A percentile compares a stretch with the other conserved stretches of the same genome.
Conservation (phyloP, 345 rosid species). For the Physaria fendleri region DNA sequence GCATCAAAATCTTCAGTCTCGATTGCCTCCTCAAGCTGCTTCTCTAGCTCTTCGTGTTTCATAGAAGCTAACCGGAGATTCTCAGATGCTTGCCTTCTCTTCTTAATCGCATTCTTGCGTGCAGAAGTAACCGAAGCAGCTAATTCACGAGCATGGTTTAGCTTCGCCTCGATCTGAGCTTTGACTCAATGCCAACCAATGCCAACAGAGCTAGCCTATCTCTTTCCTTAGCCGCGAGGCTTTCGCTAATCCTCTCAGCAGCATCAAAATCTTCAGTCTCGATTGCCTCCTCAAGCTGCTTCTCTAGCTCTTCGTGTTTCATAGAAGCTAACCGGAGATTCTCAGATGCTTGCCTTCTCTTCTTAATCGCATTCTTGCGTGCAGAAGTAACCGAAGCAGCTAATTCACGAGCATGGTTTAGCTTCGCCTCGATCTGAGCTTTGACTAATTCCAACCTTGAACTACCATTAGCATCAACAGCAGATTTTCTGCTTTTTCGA, state of each 20-base stretch:
- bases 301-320: constrained; percentile 48
- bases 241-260: constrained; percentile 71
- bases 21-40: constrained; percentile 67
- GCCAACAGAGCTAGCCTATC: constrained; percentile 40
- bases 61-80: constrained; percentile 47
- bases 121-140: constrained; percentile 49
- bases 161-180: too few relatives aligned
- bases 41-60: constrained; percentile 48
- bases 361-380: constrained; percentile 54
- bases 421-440: too few relatives aligned
- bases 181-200: too few relatives aligned
- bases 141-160: constrained; percentile 43
- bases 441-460: too few relatives aligned
- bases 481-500: constrained; percentile 55
- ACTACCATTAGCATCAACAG: too few relatives aligned
- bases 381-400: constrained; percentile 49
- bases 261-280: constrained; percentile 84
- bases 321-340: constrained; percentile 47
- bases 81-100: constrained; percentile 60
- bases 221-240: constrained; percentile 52
- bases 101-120: constrained; percentile 54
- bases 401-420: constrained; percentile 43
- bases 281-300: constrained; percentile 67
- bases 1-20: constrained; percentile 84
- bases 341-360: constrained; percentile 60